Evolutionary conservation across 1,284 basidiomycete species (phyloP).

Genomic region (Ustilago tritici): DNA sequence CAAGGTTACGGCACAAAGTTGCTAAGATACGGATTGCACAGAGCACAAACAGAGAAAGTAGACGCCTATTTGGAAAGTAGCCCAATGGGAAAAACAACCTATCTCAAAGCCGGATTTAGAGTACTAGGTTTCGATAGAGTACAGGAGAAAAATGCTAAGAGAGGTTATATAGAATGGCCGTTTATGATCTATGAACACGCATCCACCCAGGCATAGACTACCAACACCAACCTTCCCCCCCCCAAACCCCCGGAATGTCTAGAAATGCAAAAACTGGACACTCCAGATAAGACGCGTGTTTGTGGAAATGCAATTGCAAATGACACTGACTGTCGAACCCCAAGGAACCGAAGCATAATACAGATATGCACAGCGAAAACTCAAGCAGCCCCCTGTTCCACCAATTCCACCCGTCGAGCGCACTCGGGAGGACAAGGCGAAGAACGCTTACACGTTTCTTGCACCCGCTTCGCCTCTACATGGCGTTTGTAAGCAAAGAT

Average conservation of each 20-base stretch:
- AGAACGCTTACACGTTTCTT: slow-evolving; percentile 3
- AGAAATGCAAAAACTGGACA: no score
- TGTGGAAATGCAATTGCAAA: no score
- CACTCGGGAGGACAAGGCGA: slow-evolving; percentile 18
- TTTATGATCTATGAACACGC: slow-evolving; percentile 26
- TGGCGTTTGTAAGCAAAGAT: slow-evolving; percentile 28
- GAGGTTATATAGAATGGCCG: slow-evolving; percentile 30
- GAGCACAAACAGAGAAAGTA: slow-evolving; percentile 7
- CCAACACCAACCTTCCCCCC: neutral
- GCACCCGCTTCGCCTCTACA: neutral
- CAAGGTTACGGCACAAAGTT: slow-evolving; percentile 20
- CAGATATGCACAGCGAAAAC: neutral
- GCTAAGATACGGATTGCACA: slow-evolving; percentile 11
- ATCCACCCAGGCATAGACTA: neutral
- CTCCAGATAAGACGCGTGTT: no score
- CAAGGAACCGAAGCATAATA: neutral
- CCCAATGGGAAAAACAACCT: slow-evolving; percentile 27
- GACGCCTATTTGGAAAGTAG: slow-evolving; percentile 30
- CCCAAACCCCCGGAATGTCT: neutral
- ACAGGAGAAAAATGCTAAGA: slow-evolving; percentile 10
- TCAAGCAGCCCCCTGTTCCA: neutral
- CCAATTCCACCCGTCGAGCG: neutral
- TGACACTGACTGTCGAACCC: no score
- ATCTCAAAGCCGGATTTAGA: slow-evolving; percentile 32
- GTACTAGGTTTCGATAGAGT: slow-evolving; percentile 20